Evolutionary conservation across 2,329 filamentous ascomycete species (phyloP).

Genomic region (Aspergillus eucalypticola): DNA sequence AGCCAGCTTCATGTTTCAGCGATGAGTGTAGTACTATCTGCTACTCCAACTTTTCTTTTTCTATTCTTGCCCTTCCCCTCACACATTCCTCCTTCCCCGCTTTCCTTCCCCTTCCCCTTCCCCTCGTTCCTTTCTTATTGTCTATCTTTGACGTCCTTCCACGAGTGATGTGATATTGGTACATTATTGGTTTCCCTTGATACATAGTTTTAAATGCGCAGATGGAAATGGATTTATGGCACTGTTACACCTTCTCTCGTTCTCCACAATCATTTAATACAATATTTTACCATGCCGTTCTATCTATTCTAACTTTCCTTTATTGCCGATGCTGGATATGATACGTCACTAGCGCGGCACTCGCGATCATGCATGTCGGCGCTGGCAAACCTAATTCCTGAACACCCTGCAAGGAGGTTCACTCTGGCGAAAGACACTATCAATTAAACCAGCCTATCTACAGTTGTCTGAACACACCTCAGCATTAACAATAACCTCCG

Average conservation of each 20-base stretch:
- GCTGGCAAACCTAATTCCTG: no score
- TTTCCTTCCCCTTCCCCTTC: not conserved
- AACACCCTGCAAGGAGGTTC: no score
- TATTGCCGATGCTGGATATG: no score
- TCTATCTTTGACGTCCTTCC: not conserved
- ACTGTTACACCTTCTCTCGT: not conserved
- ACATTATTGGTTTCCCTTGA: constrained; percentile 1
- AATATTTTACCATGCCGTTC: not conserved
- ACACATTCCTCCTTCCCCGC: not conserved
- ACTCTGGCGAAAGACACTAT: no score
- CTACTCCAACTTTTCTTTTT: not conserved
- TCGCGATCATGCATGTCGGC: no score
- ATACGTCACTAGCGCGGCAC: no score
- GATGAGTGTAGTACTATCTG: not conserved
- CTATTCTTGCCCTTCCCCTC: not conserved
- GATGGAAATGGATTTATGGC: not conserved
- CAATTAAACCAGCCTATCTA: no score
- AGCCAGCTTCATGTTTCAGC: not conserved
- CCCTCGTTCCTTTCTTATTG: not conserved
- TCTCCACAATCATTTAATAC: not conserved
- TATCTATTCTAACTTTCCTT: no score
- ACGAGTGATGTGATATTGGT: not conserved
- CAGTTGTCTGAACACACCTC: no score
- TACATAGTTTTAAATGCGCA: not conserved
- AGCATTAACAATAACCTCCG: no score